Conservation (phyloP, 1,284 basidiomycete species). For the Ustilago lituana region DNA sequence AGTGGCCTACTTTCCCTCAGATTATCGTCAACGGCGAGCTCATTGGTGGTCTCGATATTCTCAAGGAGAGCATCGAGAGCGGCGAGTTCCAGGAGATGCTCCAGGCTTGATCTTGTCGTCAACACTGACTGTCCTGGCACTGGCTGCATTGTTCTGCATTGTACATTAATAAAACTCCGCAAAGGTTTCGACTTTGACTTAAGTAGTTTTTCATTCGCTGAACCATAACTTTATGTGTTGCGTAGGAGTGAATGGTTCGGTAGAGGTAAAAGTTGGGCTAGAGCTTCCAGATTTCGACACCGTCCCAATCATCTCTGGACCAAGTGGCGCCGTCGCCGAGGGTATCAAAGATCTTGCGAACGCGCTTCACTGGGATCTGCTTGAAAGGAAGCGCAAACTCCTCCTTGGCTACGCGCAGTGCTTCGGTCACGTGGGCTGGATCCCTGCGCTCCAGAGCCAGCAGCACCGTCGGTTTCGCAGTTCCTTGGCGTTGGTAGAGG, state of each 20-base stretch:
- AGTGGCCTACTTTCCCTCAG: conserved; percentile 79
- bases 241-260: no score
- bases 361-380: conserved; percentile 73
- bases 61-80: conserved; percentile 68
- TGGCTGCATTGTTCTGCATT: background rate
- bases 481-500: conserved; percentile 60
- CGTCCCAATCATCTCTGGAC: conserved; percentile 78
- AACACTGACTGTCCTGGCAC: background rate
- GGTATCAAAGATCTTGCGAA: conserved; percentile 75
- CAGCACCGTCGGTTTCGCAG: conserved; percentile 71
- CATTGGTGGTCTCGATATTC: conserved; percentile 74
- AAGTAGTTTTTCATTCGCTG: background rate
- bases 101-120: conserved; percentile 16
- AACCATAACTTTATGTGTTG: background rate
- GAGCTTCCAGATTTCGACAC: conserved; percentile 77
- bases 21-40: conserved; percentile 77
- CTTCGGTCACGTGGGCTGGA: conserved; percentile 19
- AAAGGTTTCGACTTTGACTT: background rate
- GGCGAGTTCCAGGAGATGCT: conserved; percentile 77
- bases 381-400: conserved; percentile 73
- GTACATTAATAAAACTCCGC: conserved; percentile 29
- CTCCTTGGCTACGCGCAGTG: conserved; percentile 34
- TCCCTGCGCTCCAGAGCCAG: conserved; percentile 44
- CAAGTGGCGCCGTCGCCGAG: conserved; percentile 70
- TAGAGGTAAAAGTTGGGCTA: conserved; percentile 7